A percentile compares a stretch with the other conserved stretches of the same genome.
Evolutionary conservation across 805 yeast species (phyloP).

Genomic region (Ogataea glucozyma): DNA sequence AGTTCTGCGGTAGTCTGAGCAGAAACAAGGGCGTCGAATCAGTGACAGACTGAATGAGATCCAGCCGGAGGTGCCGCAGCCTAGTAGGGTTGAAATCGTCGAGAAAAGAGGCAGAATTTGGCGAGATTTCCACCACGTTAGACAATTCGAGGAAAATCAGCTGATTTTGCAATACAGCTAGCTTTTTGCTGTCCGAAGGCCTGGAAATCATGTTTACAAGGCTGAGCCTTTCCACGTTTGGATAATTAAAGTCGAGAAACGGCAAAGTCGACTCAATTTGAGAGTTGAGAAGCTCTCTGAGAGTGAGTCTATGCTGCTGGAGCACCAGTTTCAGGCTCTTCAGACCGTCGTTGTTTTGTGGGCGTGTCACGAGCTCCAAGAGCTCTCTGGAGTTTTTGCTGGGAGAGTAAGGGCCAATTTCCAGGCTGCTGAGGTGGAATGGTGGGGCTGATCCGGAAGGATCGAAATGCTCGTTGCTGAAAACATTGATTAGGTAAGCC

Average conservation of each 20-base stretch:
- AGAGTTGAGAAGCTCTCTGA: constrained; percentile 17
- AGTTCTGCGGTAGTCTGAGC: constrained; percentile 13
- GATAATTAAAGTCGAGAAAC: constrained; percentile 1
- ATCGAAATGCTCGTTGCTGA: constrained; percentile 10
- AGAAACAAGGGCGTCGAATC: constrained; percentile 26
- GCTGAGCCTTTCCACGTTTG: constrained; percentile 11
- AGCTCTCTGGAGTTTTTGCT: background rate
- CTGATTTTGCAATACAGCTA: constrained; percentile 10
- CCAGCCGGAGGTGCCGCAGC: constrained; percentile 19
- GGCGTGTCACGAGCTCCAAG: constrained; percentile 9
- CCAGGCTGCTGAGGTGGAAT: background rate
- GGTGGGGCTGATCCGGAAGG: constrained; percentile 16
- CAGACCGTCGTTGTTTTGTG: background rate
- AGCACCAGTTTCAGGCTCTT: constrained; percentile 9
- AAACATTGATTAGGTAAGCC: constrained; percentile 6
- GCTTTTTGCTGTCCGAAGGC: constrained; percentile 8
- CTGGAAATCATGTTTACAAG: constrained; percentile 14
- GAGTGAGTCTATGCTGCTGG: constrained; percentile 13
- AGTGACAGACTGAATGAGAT: constrained; percentile 23
- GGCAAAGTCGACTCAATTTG: constrained; percentile 6
- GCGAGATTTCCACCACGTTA: constrained; percentile 17
- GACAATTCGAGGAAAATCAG: constrained; percentile 20
- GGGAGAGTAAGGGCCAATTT: constrained; percentile 2
- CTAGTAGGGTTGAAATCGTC: constrained; percentile 12
- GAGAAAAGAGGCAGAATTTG: constrained; percentile 16